A percentile compares a stretch with the other conserved stretches of the same genome.
Evolutionary conservation across 108 stramenopile species (phyloP).

Genomic region (Aurantiochytrium sp.): DNA sequence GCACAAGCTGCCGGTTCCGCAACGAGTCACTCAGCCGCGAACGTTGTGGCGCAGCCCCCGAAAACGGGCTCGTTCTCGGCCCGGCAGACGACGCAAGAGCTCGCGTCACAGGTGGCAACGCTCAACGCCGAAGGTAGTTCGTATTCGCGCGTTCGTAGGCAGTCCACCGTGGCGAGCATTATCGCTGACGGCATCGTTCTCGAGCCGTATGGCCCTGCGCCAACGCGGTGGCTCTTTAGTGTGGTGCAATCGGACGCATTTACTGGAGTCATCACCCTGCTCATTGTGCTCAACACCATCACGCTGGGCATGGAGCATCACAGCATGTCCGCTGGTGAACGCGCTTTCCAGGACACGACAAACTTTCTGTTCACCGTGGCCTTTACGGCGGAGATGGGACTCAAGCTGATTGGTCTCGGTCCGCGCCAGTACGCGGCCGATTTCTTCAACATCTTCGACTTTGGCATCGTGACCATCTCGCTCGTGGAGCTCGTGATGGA

Average conservation of each 20-base stretch:
- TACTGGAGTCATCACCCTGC: not conserved
- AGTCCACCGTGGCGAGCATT: not conserved
- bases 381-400: slow-evolving; percentile 61
- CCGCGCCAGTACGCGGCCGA: slow-evolving; percentile 45
- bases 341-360: slow-evolving; percentile 40
- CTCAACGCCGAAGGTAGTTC: too few relatives aligned
- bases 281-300: slow-evolving; percentile 68
- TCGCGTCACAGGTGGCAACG: too few relatives aligned
- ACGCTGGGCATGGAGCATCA: slow-evolving; percentile 61
- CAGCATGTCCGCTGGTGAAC: slow-evolving; percentile 43
- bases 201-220: not conserved
- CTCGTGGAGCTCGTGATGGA: slow-evolving; percentile 55
- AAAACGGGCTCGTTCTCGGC: too few relatives aligned
- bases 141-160: not conserved
- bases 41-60: too few relatives aligned
- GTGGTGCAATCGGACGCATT: not conserved
- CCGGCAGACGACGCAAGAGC: too few relatives aligned
- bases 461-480: slow-evolving; percentile 57
- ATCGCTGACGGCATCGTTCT: not conserved
- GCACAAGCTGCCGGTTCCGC: too few relatives aligned
- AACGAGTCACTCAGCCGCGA: too few relatives aligned
- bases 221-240: not conserved
- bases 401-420: slow-evolving; percentile 51
- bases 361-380: slow-evolving; percentile 60
- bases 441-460: slow-evolving; percentile 59